phyloP scores from a whole-genome alignment of 2,329 filamentous ascomycete species.

The Cadophora sp. region DNA sequence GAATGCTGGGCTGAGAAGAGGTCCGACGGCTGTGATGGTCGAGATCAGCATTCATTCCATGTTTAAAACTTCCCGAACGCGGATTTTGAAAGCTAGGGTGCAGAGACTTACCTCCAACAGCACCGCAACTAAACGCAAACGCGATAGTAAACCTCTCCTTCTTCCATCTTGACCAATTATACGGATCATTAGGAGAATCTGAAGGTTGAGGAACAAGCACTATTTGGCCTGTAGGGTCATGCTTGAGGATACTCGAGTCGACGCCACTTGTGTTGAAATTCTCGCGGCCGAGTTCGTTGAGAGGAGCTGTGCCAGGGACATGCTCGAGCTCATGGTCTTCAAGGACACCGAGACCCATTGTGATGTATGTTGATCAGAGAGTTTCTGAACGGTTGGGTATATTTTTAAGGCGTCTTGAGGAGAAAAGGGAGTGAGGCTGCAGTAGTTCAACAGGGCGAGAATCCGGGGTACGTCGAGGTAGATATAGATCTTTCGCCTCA shows the following conservation, averaged over 20 bases:
- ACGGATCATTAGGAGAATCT: constrained; percentile 57
- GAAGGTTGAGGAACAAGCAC: constrained; percentile 59
- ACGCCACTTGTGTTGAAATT: constrained; percentile 42
- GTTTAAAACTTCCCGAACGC: neutral
- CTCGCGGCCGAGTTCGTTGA: constrained; percentile 45
- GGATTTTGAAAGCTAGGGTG: neutral
- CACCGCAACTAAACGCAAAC: constrained; percentile 49
- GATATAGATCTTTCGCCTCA: neutral
- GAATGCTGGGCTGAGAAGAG: constrained; percentile 47
- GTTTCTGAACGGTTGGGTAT: neutral
- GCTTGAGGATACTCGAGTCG: constrained; percentile 42
- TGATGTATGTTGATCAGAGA: constrained; percentile 7
- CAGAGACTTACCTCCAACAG: constrained; percentile 47
- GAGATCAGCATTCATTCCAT: neutral
- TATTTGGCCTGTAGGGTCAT: constrained; percentile 50
- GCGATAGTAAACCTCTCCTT: constrained; percentile 49
- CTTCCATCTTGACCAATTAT: constrained; percentile 52
- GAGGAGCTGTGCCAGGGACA: constrained; percentile 37
- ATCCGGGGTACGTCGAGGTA: neutral
- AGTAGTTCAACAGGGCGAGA: neutral
- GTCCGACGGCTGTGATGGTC: constrained; percentile 45
- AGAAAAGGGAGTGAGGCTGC: neutral
- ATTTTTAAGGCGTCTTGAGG: no score
- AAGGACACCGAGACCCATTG: constrained; percentile 37
- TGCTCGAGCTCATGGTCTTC: constrained; percentile 37